Evolutionary conservation across 2,329 filamentous ascomycete species (phyloP), one percentile per base, ranked within the genome.

Genomic region (Simplicillium aogashimaense): DNA sequence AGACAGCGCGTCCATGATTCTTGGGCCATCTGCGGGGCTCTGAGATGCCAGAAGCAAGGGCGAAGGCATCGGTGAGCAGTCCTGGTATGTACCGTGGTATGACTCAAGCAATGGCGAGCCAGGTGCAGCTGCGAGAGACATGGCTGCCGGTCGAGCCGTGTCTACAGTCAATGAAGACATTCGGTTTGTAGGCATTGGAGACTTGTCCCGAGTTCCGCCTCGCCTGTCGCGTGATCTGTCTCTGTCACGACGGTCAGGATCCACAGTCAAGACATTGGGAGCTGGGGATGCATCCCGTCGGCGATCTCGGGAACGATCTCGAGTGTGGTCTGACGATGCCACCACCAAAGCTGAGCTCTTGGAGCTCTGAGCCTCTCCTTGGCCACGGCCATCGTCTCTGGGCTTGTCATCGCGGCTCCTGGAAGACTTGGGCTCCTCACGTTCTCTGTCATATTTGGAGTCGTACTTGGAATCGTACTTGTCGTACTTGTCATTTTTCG

Each of bases 1-100:
- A 0, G 73, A 75, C 12, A 78, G 59, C 1, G 67, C 61, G 30
- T 78, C 73, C 18, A 73, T 50, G 20, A 63, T 47, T 11, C 53
- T 52, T 32, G 72, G 56, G 16, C 76, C 74, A 9, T 78, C 68
- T 29, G 72, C 66, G 25, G 68, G 60, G 36, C 48, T 41, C 14
- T 67, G 54, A 1, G 66, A 63, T 3, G 77, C 59, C 4, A 78
- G 54, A 52, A 81, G 69, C 17, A 89, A 66, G 1, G 89, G 86
- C 1, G 88, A 88, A 0, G 89, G 89, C 86, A 95, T 95, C 0
- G 90, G 89, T 0, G 89, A 95, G 51, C 94, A 85, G 43, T 86
- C 86, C 60, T 97, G 90, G 53, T 94, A 97, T 1, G 89, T 95
- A 31, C 90, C 90, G 46, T 82, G 83, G 61, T 97, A 97, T 1